Evolutionary conservation across 805 yeast species (phyloP).

Genomic region (Yamadazyma takamatsuzukensis): DNA sequence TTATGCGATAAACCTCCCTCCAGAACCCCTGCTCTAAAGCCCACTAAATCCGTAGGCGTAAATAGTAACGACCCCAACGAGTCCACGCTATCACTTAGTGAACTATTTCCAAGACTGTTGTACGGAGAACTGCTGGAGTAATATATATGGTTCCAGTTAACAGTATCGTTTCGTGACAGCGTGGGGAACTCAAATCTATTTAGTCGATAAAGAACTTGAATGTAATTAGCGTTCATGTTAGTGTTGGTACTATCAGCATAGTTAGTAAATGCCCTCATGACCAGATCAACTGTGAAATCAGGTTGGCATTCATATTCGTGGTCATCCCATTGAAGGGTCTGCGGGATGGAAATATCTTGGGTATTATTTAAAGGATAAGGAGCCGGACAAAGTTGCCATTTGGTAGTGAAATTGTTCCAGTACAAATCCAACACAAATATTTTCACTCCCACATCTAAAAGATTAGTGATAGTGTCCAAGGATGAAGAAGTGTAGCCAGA

Average conservation of each 20-base stretch:
- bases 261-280: conserved; percentile 17
- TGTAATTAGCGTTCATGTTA: conserved; percentile 27
- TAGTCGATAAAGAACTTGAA: conserved; percentile 22
- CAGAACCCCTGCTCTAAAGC: conserved; percentile 7
- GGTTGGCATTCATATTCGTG: conserved; percentile 25
- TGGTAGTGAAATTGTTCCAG: conserved; percentile 42
- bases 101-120: conserved; percentile 22
- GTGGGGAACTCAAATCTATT: conserved; percentile 7
- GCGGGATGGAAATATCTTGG: conserved; percentile 6
- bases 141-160: conserved; percentile 5
- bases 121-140: conserved; percentile 6
- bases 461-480: conserved; percentile 12
- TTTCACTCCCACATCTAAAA: conserved; percentile 45
- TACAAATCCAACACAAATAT: conserved; percentile 52
- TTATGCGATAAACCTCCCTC: no score
- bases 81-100: conserved; percentile 23
- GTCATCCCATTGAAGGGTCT: conserved; percentile 24
- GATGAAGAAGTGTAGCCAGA: conserved; percentile 24
- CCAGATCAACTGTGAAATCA: conserved; percentile 18
- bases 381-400: conserved; percentile 57
- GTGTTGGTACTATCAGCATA: conserved; percentile 27
- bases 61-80: conserved; percentile 19
- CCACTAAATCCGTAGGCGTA: conserved; percentile 23
- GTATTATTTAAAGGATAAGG: conserved; percentile 29
- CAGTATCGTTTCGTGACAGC: conserved; percentile 3